Evolutionary conservation across 805 yeast genomes (phyloP).

Genomic region (Geotrichum ghanense): DNA sequence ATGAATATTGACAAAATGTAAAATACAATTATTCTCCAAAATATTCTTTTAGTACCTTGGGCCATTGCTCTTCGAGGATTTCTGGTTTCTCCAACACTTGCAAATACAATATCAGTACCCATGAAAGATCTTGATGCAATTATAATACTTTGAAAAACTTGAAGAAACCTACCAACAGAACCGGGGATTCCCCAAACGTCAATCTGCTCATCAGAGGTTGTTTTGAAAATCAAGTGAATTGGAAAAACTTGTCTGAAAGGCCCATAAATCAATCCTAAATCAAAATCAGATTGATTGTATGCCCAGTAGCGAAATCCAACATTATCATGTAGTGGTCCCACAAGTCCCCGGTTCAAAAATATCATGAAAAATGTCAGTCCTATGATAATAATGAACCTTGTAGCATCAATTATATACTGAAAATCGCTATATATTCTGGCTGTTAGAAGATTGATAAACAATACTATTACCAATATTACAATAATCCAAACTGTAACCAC

Average conservation of each 20-base stretch:
- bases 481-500: conserved; percentile 53
- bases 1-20: conserved; percentile 58
- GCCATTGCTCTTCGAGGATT: conserved; percentile 72
- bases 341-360: conserved; percentile 48
- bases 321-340: conserved; percentile 30
- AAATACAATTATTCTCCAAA: conserved; percentile 55
- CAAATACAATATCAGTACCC: conserved; percentile 73
- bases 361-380: conserved; percentile 39
- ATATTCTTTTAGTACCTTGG: conserved; percentile 62
- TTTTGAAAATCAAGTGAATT: background rate
- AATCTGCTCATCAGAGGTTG: conserved; percentile 42
- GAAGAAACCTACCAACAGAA: conserved; percentile 31
- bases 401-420: conserved; percentile 49
- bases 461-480: conserved; percentile 37
- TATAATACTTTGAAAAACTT: conserved; percentile 44
- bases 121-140: conserved; percentile 66
- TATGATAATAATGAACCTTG: conserved; percentile 34
- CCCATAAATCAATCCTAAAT: conserved; percentile 45
- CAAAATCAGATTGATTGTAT: conserved; percentile 36
- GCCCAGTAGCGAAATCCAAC: conserved; percentile 71
- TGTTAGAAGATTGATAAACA: conserved; percentile 48
- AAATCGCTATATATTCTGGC: conserved; percentile 67
- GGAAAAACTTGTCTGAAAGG: conserved; percentile 45
- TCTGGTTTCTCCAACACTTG: conserved; percentile 79
- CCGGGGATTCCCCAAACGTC: conserved; percentile 27